Evolutionary conservation across 2,329 filamentous ascomycete species (phyloP).

Genomic region (Diplodia seriata): DNA sequence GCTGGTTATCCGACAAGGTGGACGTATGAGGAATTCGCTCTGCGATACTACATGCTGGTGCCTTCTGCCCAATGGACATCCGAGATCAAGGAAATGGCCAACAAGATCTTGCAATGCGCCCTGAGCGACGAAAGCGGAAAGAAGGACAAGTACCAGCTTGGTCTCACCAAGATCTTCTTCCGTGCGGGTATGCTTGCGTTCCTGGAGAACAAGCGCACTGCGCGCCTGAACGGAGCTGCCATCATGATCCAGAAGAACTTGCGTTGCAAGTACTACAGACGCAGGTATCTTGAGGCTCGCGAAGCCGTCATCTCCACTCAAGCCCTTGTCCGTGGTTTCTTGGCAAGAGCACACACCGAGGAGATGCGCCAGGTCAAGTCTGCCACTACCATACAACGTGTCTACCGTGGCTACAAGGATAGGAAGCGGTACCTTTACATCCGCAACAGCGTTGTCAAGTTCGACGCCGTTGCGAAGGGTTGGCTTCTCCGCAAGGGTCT

Average conservation of each 20-base stretch:
- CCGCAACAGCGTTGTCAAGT: conserved; percentile 82
- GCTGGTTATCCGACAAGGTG: conserved; percentile 96
- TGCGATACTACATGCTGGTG: conserved; percentile 98
- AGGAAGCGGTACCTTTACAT: conserved; percentile 79
- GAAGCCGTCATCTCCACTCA: conserved; percentile 82
- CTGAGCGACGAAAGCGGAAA: conserved; percentile 64
- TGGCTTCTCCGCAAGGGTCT: conserved; percentile 90
- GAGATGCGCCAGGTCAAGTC: conserved; percentile 83
- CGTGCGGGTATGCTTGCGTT: conserved; percentile 98
- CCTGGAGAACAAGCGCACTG: conserved; percentile 91
- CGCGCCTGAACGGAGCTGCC: conserved; percentile 87
- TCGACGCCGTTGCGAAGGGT: conserved; percentile 90
- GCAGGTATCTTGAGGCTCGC: conserved; percentile 86
- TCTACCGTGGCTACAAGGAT: conserved; percentile 93
- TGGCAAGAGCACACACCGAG: conserved; percentile 78
- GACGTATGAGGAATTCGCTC: conserved; percentile 98
- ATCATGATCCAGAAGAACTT: conserved; percentile 99
- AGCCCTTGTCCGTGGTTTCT: conserved; percentile 75
- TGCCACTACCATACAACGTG: conserved; percentile 90
- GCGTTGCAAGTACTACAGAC: conserved; percentile 91
- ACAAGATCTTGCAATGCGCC: conserved; percentile 87
- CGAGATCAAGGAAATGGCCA: conserved; percentile 92
- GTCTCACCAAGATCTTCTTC: conserved; percentile 99
- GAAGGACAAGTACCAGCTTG: conserved; percentile 91
- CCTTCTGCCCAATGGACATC: conserved; percentile 89